phyloP scores from a whole-genome alignment of 306 rosid species.

The Cicer arietinum region DNA sequence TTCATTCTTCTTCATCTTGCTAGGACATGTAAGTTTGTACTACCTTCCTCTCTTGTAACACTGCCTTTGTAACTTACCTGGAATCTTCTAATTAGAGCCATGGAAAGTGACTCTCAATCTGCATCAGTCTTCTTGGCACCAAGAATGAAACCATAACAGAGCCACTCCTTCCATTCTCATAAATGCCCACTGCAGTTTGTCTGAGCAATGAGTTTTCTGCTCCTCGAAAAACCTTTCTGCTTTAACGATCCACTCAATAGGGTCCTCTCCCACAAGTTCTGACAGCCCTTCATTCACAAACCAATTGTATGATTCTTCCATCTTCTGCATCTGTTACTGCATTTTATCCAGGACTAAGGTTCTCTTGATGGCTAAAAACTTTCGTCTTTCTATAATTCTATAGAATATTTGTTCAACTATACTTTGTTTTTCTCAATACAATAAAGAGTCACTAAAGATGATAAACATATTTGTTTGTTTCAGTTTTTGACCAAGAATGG shows the following conservation, averaged over 20 bases:
- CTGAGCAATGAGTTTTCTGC: neutral
- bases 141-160: neutral
- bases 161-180: neutral
- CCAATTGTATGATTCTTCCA: neutral
- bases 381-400: neutral
- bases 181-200: neutral
- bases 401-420: conserved; percentile 25
- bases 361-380: conserved; percentile 19
- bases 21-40: too few species aligned
- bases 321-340: neutral
- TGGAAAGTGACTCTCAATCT: neutral
- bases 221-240: neutral
- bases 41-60: too few species aligned
- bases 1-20: too few species aligned
- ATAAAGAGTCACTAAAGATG: conserved; percentile 37
- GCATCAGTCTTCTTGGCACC: neutral
- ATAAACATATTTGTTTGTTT: conserved; percentile 54
- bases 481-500: conserved; percentile 97
- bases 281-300: neutral
- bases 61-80: neutral
- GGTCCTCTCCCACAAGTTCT: neutral
- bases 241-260: neutral
- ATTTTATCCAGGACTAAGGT: conserved; percentile 8
- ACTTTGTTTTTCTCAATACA: conserved; percentile 24
- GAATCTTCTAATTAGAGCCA: neutral